Evolutionary conservation across 2,329 filamentous ascomycete genomes (phyloP), one percentile per base, ranked within the genome.

Genomic region (Aspergillus pseudotamarii): DNA sequence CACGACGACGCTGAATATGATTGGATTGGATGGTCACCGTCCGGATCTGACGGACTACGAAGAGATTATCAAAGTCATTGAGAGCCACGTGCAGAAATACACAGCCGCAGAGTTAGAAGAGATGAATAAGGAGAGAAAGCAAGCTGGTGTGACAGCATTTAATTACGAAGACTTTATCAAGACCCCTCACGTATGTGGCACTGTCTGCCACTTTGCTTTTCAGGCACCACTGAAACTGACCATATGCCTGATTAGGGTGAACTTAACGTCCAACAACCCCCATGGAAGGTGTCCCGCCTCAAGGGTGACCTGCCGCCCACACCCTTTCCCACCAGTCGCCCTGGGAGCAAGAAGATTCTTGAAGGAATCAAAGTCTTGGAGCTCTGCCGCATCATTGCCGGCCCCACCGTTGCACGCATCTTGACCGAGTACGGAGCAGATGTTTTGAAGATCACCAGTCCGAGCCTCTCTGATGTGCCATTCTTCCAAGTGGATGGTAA

Each of bases 401-500:
- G 89, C 0, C 90, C 90, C 26, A 86, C 88, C 5, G 88, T 92
- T 68, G 86, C 87, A 6, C 86, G 89, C 46, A 88, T 88, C 2
- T 82, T 93, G 0, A 87, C 88, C 12, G 89, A 91, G 65, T 89
- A 92, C 72, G 91, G 90, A 4, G 90, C 90, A 5, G 85, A 89
- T 57, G 89, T 93, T 1, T 82, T 93, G 63, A 90, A 91, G 70
- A 82, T 93, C 53, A 92, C 89, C 3, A 87, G 86, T 9, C 85
- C 88, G 0, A 80, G 86, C 53, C 81, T 93, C n/a, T 86, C 86
- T 5, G 90, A 92, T 64, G 87, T 92, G 1, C 88, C 89, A 0
- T 89, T 90, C 76, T 91, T 91, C 75, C 89, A 91, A 68, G 84
- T 91, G 1, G 89, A 92, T 67, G 86, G 88, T 14, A 92, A 91